Percentiles rank a stretch among this genome's conserved stretches.
Conservation (phyloP, 176 grass and related monocot genomes). For the Ensete ventricosum region DNA sequence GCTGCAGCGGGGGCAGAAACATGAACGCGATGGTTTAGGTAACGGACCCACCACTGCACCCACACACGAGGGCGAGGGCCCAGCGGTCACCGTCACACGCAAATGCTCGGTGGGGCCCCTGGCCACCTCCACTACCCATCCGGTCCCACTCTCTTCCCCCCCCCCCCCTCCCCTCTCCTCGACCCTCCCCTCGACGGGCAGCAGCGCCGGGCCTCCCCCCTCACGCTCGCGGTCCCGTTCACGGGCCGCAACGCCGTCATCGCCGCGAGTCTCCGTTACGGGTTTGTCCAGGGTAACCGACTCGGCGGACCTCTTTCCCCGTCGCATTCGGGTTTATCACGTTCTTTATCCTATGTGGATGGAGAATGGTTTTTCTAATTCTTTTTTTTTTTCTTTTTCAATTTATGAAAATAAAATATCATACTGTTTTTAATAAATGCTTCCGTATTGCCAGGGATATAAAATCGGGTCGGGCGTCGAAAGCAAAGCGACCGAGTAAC, state of each 20-base stretch:
- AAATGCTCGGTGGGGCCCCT: background rate
- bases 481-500: too few species aligned
- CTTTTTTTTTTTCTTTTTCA: too few species aligned
- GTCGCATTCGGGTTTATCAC: background rate
- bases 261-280: background rate
- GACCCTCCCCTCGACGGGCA: too few species aligned
- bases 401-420: too few species aligned
- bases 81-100: background rate
- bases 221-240: background rate
- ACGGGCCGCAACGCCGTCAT: background rate
- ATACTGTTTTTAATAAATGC: too few species aligned
- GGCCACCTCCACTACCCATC: background rate
- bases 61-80: conserved; percentile 4
- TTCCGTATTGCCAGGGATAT: too few species aligned
- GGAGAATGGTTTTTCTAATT: too few species aligned
- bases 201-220: background rate
- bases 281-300: background rate
- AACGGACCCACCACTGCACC: background rate
- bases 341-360: background rate
- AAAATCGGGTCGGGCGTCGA: too few species aligned
- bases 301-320: background rate
- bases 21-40: background rate
- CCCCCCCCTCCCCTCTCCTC: too few species aligned
- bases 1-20: background rate
- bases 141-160: too few species aligned